phyloP scores from a whole-genome alignment of 2,329 filamentous ascomycete species.

The Pyricularia grisea region DNA sequence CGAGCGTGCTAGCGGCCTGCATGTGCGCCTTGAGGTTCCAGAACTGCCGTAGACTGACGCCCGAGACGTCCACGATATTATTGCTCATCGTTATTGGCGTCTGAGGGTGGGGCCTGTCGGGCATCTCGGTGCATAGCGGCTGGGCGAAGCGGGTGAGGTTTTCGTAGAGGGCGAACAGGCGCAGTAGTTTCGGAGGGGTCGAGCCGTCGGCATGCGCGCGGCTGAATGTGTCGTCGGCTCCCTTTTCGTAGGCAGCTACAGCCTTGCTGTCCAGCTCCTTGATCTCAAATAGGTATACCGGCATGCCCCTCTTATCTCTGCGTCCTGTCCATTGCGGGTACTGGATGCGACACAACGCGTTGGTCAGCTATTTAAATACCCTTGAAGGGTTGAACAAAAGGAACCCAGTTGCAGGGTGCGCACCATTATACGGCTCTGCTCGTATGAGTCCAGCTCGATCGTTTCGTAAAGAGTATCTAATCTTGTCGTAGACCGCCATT shows the following conservation, averaged over 20 bases:
- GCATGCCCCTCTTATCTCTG: conserved; percentile 82
- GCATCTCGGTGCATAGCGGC: conserved; percentile 71
- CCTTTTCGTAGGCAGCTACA: conserved; percentile 68
- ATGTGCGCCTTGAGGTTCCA: conserved; percentile 93
- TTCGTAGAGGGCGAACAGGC: conserved; percentile 88
- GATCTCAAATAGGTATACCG: conserved; percentile 86
- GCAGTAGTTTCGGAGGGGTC: conserved; percentile 66
- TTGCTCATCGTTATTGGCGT: conserved; percentile 89
- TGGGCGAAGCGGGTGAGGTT: conserved; percentile 81
- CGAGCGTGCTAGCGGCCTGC: conserved; percentile 81
- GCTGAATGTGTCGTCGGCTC: conserved; percentile 45
- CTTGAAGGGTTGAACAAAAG: neutral
- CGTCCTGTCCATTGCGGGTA: conserved; percentile 95
- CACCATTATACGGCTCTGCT: conserved; percentile 69
- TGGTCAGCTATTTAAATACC: neutral
- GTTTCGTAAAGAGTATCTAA: conserved; percentile 74
- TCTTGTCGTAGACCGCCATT: conserved; percentile 74
- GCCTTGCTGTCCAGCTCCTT: conserved; percentile 73
- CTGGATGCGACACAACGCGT: conserved; percentile 27
- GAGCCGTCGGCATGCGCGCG: conserved; percentile 57
- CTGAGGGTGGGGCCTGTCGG: conserved; percentile 55
- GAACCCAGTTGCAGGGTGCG: conserved; percentile 10
- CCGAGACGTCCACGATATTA: conserved; percentile 89
- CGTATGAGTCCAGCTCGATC: conserved; percentile 78
- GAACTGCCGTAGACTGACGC: conserved; percentile 84